These are phyloP conservation scores for Chytridiales sp. DNA, from an alignment of 371 early-diverging fungal species.

Conservation along the genomic window DNA sequence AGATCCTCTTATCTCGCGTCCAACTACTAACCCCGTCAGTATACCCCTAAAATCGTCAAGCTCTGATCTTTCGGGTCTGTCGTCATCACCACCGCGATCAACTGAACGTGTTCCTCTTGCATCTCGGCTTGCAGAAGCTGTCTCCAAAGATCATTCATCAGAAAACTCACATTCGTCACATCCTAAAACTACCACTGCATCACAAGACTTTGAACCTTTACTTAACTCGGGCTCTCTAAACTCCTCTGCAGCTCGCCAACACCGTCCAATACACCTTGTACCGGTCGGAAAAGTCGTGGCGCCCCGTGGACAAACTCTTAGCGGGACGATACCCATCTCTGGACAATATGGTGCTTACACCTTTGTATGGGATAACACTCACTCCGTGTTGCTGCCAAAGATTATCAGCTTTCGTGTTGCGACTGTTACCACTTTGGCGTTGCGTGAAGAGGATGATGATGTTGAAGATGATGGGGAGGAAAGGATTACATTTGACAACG, in stretches of 20 bases:
- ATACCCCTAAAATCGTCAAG: neutral
- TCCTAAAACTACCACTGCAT: neutral
- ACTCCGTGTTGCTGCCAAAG: slow-evolving; percentile 29
- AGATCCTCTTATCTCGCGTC: too few relatives aligned
- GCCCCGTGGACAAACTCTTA: slow-evolving; percentile 15
- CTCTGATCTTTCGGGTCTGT: neutral
- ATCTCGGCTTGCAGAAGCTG: slow-evolving; percentile 26
- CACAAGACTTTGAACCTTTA: neutral
- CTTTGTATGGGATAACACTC: slow-evolving; percentile 45
- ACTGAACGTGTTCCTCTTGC: slow-evolving; percentile 19
- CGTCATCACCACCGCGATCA: too few relatives aligned
- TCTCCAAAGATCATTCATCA: neutral
- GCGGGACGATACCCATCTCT: slow-evolving; percentile 23
- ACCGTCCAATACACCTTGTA: slow-evolving; percentile 13
- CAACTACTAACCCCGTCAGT: neutral
- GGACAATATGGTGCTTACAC: slow-evolving; percentile 32
- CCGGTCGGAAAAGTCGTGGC: slow-evolving; percentile 24
- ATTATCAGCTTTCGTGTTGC: slow-evolving; percentile 27
- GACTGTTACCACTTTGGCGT: slow-evolving; percentile 26
- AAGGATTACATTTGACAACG: too few relatives aligned
- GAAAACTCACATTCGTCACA: neutral
- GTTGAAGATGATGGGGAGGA: too few relatives aligned
- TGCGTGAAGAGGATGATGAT: too few relatives aligned
- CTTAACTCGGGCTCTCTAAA: neutral
- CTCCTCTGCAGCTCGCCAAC: neutral